Evolutionary conservation across 1,284 basidiomycete genomes (phyloP).

Genomic region (Sanghuangporus sanghuang): DNA sequence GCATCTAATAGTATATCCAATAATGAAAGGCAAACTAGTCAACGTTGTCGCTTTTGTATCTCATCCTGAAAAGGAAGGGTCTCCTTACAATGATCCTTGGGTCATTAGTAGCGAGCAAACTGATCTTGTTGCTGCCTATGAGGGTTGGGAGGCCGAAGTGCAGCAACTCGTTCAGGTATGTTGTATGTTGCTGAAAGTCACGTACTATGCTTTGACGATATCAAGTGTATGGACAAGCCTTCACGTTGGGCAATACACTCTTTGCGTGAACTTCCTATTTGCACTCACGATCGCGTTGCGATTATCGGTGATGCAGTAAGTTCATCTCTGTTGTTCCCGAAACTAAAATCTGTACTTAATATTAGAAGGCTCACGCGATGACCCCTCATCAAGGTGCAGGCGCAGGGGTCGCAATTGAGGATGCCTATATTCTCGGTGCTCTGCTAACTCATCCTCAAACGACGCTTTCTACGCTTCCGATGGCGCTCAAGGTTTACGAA

Average conservation of each 20-base stretch:
- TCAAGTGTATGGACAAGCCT: conserved; percentile 17
- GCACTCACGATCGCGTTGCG: conserved; percentile 16
- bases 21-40: not conserved
- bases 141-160: conserved; percentile 16
- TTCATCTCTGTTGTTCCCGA: not conserved
- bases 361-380: conserved; percentile 19
- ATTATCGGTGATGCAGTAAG: conserved; percentile 19
- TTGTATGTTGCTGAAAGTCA: not conserved
- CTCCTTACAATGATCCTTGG: not conserved
- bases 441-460: conserved; percentile 28
- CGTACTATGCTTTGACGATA: not conserved
- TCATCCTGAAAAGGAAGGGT: conserved; percentile 10
- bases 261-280: conserved; percentile 5
- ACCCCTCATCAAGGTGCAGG: conserved; percentile 20
- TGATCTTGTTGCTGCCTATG: conserved; percentile 3
- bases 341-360: not conserved
- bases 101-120: not conserved
- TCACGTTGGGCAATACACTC: conserved; percentile 18
- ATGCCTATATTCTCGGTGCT: conserved; percentile 32
- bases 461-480: conserved; percentile 19
- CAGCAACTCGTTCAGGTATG: conserved; percentile 16
- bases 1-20: conserved; percentile 10
- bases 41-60: conserved; percentile 17
- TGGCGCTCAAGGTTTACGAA: conserved; percentile 32
- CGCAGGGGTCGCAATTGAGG: conserved; percentile 22